Percentiles rank a stretch among this genome's conserved stretches.
phyloP scores from a whole-genome alignment of 495 filamentous ascomycete species.

The Penicillium lividum region DNA sequence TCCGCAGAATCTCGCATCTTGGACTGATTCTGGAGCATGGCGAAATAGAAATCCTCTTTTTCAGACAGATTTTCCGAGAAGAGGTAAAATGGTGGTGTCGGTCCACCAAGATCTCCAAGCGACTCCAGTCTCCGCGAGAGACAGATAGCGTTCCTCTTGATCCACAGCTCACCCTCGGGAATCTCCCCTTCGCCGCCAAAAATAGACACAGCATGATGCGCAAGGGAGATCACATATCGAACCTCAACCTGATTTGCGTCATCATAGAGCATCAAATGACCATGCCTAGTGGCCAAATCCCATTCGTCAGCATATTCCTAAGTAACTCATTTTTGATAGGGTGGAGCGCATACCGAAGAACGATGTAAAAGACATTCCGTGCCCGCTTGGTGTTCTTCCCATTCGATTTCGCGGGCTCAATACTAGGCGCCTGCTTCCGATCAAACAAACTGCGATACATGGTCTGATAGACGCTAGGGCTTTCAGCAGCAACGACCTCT shows the following conservation, averaged over 20 bases:
- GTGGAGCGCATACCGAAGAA: constrained; percentile 65
- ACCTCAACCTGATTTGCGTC: constrained; percentile 87
- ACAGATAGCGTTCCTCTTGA: constrained; percentile 93
- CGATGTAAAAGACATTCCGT: constrained; percentile 91
- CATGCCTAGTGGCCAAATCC: constrained; percentile 61
- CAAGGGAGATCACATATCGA: constrained; percentile 88
- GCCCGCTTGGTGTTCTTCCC: constrained; percentile 69
- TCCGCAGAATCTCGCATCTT: constrained; percentile 56
- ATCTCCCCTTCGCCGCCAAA: constrained; percentile 80
- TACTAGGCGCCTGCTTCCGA: constrained; percentile 63
- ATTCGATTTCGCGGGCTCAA: constrained; percentile 48
- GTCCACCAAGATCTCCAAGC: constrained; percentile 57
- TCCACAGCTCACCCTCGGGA: constrained; percentile 89
- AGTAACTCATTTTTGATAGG: constrained; percentile 1
- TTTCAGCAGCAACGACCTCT: constrained; percentile 67
- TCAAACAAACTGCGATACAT: constrained; percentile 98
- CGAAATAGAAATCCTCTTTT: constrained; percentile 98
- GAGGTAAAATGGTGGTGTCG: constrained; percentile 80
- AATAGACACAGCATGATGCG: constrained; percentile 82
- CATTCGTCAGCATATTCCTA: constrained; percentile 21
- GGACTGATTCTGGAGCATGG: constrained; percentile 82
- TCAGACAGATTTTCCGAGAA: constrained; percentile 93
- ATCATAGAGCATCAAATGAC: constrained; percentile 96
- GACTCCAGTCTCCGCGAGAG: constrained; percentile 69
- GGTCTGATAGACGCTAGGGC: constrained; percentile 91